Conservation (phyloP, 257 asterid genomes). For the Solanum neorickii region DNA sequence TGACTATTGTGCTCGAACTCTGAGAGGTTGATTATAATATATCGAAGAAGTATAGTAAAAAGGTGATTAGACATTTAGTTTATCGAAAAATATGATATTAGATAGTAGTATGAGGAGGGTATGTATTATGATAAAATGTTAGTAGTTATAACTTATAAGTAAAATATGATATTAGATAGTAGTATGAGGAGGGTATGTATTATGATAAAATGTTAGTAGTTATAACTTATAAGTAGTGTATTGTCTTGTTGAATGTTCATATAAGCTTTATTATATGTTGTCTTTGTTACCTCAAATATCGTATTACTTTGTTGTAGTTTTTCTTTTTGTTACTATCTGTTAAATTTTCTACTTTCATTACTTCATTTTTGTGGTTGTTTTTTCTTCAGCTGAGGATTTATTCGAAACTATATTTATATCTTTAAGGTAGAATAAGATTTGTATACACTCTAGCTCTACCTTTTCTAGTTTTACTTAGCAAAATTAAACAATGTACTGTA, state of each 20-base stretch:
- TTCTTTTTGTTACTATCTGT: background rate
- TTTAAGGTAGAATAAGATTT: no score
- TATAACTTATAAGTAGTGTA: background rate
- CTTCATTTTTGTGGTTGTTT: no score
- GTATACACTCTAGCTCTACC: no score
- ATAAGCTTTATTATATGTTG: background rate
- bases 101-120: rapidly evolving
- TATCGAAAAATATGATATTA: rapidly evolving
- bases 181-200: background rate
- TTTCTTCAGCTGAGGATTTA: background rate
- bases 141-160: background rate
- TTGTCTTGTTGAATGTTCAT: background rate
- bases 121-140: background rate
- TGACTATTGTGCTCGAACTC: background rate
- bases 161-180: rapidly evolving
- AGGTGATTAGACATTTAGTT: rapidly evolving
- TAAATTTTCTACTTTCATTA: background rate
- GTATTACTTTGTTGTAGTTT: background rate
- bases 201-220: background rate
- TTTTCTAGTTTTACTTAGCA: no score
- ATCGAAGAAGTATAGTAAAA: background rate
- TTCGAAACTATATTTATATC: no score
- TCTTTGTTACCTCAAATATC: background rate
- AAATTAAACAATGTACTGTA: no score
- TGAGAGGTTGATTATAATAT: background rate